A percentile compares a stretch with the other conserved stretches of the same genome.
phyloP scores from a whole-genome alignment of 2,329 filamentous ascomycete species.

The Epichloe typhina region DNA sequence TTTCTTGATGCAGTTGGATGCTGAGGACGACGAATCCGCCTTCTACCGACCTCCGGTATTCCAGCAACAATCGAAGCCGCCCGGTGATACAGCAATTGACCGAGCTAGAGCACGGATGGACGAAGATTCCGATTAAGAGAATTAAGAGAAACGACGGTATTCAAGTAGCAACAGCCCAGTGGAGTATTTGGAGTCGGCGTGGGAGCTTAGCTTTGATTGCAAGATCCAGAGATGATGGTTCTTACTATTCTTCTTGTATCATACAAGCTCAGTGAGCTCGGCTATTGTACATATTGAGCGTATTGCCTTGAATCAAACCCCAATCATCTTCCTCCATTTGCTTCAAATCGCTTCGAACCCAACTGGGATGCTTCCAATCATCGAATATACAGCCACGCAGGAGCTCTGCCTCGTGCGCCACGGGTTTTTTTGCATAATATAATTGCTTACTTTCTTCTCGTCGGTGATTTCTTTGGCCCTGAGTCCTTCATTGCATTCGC shows the following conservation, averaged over 20 bases:
- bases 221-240: conserved; percentile 14
- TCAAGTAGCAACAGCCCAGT: conserved; percentile 4
- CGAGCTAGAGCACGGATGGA: conserved; percentile 45
- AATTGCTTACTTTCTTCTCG: conserved; percentile 31
- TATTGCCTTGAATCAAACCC: conserved; percentile 1
- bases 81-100: conserved; percentile 46
- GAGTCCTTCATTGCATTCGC: conserved; percentile 21
- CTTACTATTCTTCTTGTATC: conserved; percentile 16
- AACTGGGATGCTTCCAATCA: neutral
- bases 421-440: neutral
- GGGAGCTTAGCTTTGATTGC: conserved; percentile 2
- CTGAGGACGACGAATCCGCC: conserved; percentile 69
- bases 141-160: conserved; percentile 24
- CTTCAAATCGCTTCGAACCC: neutral
- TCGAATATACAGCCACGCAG: neutral
- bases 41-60: conserved; percentile 54
- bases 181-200: conserved; percentile 3
- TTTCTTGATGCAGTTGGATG: conserved; percentile 89
- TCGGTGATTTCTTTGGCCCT: conserved; percentile 28
- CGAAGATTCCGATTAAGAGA: conserved; percentile 39
- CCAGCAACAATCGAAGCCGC: conserved; percentile 32
- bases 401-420: neutral
- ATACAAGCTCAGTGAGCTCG: conserved; percentile 20
- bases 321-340: neutral
- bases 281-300: conserved; percentile 22